phyloP scores from a whole-genome alignment of 192 early-diverging fungal species.

The Geranomyces variabilis region DNA sequence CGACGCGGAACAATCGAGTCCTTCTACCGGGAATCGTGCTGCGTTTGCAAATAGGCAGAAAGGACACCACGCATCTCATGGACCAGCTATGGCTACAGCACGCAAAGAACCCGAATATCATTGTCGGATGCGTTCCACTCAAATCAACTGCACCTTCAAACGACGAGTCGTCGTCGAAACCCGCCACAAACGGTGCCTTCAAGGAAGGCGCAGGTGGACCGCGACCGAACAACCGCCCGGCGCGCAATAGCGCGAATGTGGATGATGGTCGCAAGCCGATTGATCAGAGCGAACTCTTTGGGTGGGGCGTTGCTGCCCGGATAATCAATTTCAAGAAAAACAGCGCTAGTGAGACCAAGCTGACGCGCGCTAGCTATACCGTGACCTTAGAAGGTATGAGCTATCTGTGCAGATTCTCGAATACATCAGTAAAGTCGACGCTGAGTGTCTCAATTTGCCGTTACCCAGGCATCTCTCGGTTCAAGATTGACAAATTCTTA shows the following conservation, averaged over 20 bases:
- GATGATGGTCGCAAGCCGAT: constrained; percentile 41
- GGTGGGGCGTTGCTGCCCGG: constrained; percentile 52
- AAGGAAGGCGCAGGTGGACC: neutral
- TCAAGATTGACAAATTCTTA: constrained; percentile 54
- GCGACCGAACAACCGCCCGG: neutral
- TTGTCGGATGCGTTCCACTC: constrained; percentile 38
- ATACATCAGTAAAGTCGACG: no score
- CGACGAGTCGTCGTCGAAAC: neutral
- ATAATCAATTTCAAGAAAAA: constrained; percentile 37
- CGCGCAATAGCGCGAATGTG: neutral
- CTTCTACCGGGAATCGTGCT: constrained; percentile 68
- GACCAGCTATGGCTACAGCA: constrained; percentile 46
- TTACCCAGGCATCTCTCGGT: constrained; percentile 63
- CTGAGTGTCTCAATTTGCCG: no score
- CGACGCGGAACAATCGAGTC: constrained; percentile 49
- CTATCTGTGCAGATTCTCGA: neutral
- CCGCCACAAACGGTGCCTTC: neutral
- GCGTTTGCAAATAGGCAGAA: constrained; percentile 59
- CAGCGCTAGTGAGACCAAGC: constrained; percentile 25
- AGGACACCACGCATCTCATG: constrained; percentile 59
- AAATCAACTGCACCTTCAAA: neutral
- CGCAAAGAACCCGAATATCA: constrained; percentile 19
- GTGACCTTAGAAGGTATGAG: constrained; percentile 68
- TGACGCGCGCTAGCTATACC: constrained; percentile 42
- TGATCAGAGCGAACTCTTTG: constrained; percentile 59